phyloP scores from a whole-genome alignment of 2,329 filamentous ascomycete species.

The Colletotrichum navitas region DNA sequence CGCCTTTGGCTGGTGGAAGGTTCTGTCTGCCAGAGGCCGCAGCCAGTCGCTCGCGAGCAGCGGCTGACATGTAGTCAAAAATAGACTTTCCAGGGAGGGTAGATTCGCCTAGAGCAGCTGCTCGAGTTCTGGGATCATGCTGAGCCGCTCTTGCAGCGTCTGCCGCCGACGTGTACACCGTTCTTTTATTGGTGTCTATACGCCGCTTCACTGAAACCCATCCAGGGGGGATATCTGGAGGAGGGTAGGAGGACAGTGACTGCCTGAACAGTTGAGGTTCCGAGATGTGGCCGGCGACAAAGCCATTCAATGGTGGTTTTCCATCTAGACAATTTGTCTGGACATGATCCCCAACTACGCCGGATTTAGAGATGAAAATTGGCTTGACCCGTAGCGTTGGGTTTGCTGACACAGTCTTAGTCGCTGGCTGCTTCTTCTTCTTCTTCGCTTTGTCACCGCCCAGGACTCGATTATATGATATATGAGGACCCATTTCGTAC shows the following conservation, averaged over 20 bases:
- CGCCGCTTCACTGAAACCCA: slow-evolving; percentile 74
- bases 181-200: not conserved
- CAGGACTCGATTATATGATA: slow-evolving; percentile 86
- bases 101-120: slow-evolving; percentile 78
- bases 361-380: slow-evolving; percentile 76
- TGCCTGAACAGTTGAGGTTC: slow-evolving; percentile 59
- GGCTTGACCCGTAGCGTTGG: slow-evolving; percentile 75
- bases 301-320: slow-evolving; percentile 82
- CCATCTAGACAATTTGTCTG: slow-evolving; percentile 83
- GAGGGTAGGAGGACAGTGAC: slow-evolving; percentile 65
- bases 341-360: slow-evolving; percentile 47
- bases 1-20: slow-evolving; percentile 82
- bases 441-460: slow-evolving; percentile 87
- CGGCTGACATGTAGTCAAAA: slow-evolving; percentile 89
- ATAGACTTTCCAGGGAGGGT: slow-evolving; percentile 91
- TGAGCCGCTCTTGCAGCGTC: slow-evolving; percentile 83
- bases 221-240: slow-evolving; percentile 75
- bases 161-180: slow-evolving; percentile 72
- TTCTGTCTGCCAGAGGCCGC: slow-evolving; percentile 80
- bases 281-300: slow-evolving; percentile 74
- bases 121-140: slow-evolving; percentile 81
- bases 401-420: slow-evolving; percentile 66
- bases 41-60: slow-evolving; percentile 81
- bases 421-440: slow-evolving; percentile 63
- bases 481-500: slow-evolving; percentile 90